Evolutionary conservation across 306 rosid species (phyloP).

Genomic region (Astragalus membranaceus): DNA sequence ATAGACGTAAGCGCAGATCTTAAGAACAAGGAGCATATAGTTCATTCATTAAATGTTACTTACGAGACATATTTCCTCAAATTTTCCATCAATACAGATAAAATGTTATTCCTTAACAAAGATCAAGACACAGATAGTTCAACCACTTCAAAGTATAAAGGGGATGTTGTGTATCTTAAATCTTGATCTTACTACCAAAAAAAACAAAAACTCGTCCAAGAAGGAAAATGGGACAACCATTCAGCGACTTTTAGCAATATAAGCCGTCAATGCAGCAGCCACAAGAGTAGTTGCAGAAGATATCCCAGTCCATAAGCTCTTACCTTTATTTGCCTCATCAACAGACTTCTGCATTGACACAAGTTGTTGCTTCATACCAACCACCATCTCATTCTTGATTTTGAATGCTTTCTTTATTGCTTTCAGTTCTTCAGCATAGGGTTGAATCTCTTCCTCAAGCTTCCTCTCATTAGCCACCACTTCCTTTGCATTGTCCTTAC

Average conservation of each 20-base stretch:
- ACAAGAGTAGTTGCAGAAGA: conserved; percentile 61
- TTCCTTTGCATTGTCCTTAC: conserved; percentile 24
- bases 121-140: conserved; percentile 10
- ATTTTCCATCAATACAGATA: not conserved
- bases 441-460: conserved; percentile 36
- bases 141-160: conserved; percentile 13
- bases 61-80: not conserved
- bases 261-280: conserved; percentile 60
- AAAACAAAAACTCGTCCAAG: conserved; percentile 6
- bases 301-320: conserved; percentile 51
- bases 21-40: not conserved
- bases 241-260: conserved; percentile 64
- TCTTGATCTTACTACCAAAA: conserved; percentile 22
- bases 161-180: not conserved
- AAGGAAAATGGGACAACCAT: conserved; percentile 11
- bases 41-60: not conserved
- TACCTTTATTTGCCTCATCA: conserved; percentile 42
- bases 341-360: conserved; percentile 26
- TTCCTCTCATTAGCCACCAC: conserved; percentile 26
- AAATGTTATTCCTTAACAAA: conserved; percentile 17
- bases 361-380: conserved; percentile 48
- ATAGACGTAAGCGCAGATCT: not conserved
- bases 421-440: conserved; percentile 44
- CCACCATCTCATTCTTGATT: conserved; percentile 49
- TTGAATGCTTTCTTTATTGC: conserved; percentile 62